Evolutionary conservation across 805 yeast species (phyloP), one percentile per base, ranked within the genome.

Genomic region (Grigorovia transvaalensis): DNA sequence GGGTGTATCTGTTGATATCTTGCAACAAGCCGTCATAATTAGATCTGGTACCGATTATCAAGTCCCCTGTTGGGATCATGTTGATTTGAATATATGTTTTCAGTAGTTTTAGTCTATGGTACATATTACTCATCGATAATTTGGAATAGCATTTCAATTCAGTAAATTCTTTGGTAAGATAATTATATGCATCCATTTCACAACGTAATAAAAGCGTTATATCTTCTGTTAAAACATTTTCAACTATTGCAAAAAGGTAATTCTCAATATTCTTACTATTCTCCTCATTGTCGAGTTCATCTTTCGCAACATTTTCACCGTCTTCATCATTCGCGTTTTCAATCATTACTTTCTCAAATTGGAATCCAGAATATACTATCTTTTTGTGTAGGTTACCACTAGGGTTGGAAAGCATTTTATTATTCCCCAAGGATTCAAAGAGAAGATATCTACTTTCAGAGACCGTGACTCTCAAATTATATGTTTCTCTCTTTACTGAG

Each of bases 31-130:
- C 67, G 33, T 53, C 55, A 19, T 56, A 56, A 1, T 63, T 52
- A 44, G 59, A 58, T 53, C 70, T 56, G 1, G 56, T 50, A 2
- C 71, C 71, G n/a, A 67, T 51, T 6, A 67, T 43, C 1, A 67
- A 50, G 53, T 65, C 65, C 13, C 67, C 61, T 2, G 53, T 43
- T 1, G 69, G 68, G 1, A 60, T 45, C 30, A 66, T 42, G 5
- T 57, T 59, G 3, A 65, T 61, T 51, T 67, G 71, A 19, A 67
- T 33, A 70, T 69, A 67, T 30, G 68, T 62, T 44, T 64, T 63
- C 33, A 67, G 53, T 40, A 67, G 47, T 54, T 67, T 67, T 18
- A 56, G 54, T 33, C 68, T 55, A 51, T 67, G 70, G 33, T 56
- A 51, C 1, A 53, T 44, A 38, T 55, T 58, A 9, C 56, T 52